These are phyloP conservation scores for Eucalyptus albens DNA, from an alignment of 345 rosid genomes.

Conservation along the genomic window DNA sequence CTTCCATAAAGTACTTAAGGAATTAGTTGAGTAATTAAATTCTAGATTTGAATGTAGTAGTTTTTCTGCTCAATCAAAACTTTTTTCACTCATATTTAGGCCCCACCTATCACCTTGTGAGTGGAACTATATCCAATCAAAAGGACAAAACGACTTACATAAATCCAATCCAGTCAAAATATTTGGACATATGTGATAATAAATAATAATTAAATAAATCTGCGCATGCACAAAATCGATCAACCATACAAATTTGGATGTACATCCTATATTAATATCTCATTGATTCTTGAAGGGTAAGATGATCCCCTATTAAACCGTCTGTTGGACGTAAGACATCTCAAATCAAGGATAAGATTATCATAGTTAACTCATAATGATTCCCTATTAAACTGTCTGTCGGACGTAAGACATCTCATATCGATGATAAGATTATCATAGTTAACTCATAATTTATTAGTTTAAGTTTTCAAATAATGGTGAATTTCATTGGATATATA, in stretches of 20 bases:
- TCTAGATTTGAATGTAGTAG: not conserved
- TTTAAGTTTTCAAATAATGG: not conserved
- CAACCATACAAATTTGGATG: not conserved
- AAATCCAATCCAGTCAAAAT: fast-evolving
- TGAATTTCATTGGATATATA: not conserved
- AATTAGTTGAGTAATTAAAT: not conserved
- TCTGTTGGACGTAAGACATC: not conserved
- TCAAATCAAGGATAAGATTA: not conserved
- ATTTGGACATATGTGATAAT: not conserved
- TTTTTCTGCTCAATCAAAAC: not conserved
- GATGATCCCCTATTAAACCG: not conserved
- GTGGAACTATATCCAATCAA: not conserved
- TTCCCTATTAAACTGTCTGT: not conserved
- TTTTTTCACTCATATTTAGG: not conserved
- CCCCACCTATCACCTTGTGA: not conserved
- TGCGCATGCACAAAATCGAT: fast-evolving
- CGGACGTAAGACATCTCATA: not conserved
- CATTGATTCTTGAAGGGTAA: not conserved
- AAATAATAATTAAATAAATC: not conserved
- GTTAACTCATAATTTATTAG: not conserved
- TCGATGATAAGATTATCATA: not conserved
- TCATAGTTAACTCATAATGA: not conserved
- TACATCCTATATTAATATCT: not conserved
- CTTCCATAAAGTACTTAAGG: not conserved
- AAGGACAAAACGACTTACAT: not conserved